phyloP scores from a whole-genome alignment of 2,329 filamentous ascomycete species.

The Teratosphaeria epicoccoides region DNA sequence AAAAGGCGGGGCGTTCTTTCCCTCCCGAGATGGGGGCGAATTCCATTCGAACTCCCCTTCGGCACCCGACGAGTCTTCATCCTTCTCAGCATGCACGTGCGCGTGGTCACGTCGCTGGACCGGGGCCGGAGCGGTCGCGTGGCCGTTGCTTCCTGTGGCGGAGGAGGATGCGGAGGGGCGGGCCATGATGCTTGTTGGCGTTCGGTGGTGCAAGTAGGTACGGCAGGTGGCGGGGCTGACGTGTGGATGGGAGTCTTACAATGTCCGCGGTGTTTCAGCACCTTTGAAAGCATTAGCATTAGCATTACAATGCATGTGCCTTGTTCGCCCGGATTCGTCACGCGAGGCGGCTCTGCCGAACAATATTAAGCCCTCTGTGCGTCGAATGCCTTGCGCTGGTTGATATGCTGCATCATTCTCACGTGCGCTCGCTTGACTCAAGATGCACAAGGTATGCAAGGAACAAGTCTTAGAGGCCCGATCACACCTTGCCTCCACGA shows the following conservation, averaged over 20 bases:
- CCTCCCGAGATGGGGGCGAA: neutral
- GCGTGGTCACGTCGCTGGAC: neutral
- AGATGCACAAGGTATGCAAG: too few species aligned
- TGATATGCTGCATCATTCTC: neutral
- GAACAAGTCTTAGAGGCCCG: too few species aligned
- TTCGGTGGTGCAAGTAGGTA: neutral
- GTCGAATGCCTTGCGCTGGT: neutral
- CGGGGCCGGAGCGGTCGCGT: neutral
- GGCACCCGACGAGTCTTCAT: slow-evolving; percentile 1
- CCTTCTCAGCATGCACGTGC: neutral
- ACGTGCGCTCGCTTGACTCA: too few species aligned
- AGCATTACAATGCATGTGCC: slow-evolving; percentile 2
- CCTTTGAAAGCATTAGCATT: too few species aligned
- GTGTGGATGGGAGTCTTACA: too few species aligned
- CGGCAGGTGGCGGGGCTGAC: neutral
- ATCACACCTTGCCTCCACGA: slow-evolving; percentile 2
- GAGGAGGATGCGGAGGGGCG: slow-evolving; percentile 16
- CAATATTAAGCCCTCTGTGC: neutral
- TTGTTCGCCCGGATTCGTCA: neutral
- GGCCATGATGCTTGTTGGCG: slow-evolving; percentile 11
- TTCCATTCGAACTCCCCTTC: slow-evolving; percentile 8
- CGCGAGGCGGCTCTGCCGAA: neutral
- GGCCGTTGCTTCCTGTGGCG: slow-evolving; percentile 7
- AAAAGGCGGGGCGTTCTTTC: slow-evolving; percentile 4
- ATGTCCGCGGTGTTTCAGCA: too few species aligned